phyloP scores from a whole-genome alignment of 768 basidiomycete species.

The Kwoniella botswanensis region DNA sequence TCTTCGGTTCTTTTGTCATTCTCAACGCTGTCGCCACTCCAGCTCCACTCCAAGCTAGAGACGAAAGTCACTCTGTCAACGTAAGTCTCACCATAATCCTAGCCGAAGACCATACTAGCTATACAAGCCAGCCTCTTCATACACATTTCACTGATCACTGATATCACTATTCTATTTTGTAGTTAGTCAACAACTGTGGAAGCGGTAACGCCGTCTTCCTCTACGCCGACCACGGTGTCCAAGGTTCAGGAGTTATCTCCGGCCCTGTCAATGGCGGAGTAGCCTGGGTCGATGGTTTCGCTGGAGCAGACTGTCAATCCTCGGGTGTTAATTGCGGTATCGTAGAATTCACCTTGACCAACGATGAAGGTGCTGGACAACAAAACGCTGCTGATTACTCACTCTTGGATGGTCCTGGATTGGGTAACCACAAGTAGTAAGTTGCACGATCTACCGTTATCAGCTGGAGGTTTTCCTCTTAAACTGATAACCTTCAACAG shows the following conservation, averaged over 20 bases:
- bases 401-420: slow-evolving; percentile 13
- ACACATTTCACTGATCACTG: neutral
- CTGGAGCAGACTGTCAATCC: slow-evolving; percentile 18
- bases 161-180: neutral
- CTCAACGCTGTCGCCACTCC: slow-evolving; percentile 1
- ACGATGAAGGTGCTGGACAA: slow-evolving; percentile 8
- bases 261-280: slow-evolving; percentile 33
- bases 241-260: slow-evolving; percentile 19
- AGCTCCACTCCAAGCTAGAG: neutral
- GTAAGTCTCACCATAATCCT: neutral
- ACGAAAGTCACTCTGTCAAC: slow-evolving; percentile 16
- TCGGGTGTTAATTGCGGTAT: slow-evolving; percentile 33
- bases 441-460: neutral
- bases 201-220: slow-evolving; percentile 30
- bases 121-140: neutral
- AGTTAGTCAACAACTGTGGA: slow-evolving; percentile 39
- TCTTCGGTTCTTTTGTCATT: neutral
- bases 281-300: slow-evolving; percentile 26
- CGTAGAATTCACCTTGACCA: slow-evolving; percentile 36
- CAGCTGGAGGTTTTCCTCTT: too few species aligned
- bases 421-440: slow-evolving; percentile 34
- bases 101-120: neutral
- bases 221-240: slow-evolving; percentile 1
- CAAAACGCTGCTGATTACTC: slow-evolving; percentile 34
- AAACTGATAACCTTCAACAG: neutral